These are phyloP conservation scores for Umbelopsis sp. DNA, from an alignment of 371 early-diverging fungal genomes.

Conservation along the genomic window DNA sequence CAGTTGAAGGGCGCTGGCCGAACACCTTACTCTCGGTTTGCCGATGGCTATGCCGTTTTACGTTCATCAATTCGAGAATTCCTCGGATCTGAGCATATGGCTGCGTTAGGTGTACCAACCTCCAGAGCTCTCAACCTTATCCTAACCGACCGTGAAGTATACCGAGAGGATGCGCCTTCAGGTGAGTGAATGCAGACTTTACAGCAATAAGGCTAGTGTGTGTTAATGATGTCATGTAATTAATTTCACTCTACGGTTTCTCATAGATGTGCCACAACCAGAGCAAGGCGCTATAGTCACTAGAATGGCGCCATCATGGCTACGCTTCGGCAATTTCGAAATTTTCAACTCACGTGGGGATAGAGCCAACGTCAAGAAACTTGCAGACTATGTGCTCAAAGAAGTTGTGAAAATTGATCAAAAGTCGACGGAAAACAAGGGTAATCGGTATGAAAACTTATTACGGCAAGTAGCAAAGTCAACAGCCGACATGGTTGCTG, in stretches of 20 bases:
- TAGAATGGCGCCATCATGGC: constrained; percentile 81
- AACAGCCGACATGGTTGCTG: constrained; percentile 83
- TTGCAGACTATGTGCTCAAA: constrained; percentile 74
- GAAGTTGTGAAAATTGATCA: constrained; percentile 36
- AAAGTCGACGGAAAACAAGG: constrained; percentile 19
- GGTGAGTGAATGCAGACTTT: constrained; percentile 6
- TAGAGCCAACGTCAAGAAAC: constrained; percentile 46
- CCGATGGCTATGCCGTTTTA: constrained; percentile 87
- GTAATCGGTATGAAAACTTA: constrained; percentile 66
- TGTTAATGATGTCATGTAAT: not conserved
- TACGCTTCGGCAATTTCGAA: constrained; percentile 92
- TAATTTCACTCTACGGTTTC: no score
- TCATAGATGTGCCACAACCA: constrained; percentile 30
- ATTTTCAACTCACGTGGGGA: constrained; percentile 74
- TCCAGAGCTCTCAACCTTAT: constrained; percentile 77
- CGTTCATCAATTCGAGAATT: constrained; percentile 86
- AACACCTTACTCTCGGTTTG: constrained; percentile 88
- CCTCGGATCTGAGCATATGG: constrained; percentile 79
- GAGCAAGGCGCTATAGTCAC: constrained; percentile 82
- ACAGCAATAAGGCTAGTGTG: not conserved
- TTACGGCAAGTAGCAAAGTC: constrained; percentile 62
- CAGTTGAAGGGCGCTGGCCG: constrained; percentile 88
- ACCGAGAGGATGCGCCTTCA: constrained; percentile 62
- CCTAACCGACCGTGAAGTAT: constrained; percentile 63
- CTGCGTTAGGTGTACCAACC: constrained; percentile 79